A percentile compares a stretch with the other conserved stretches of the same genome.
Evolutionary conservation across 2,329 filamentous ascomycete species (phyloP).

Genomic region (Cryphonectria radicalis): DNA sequence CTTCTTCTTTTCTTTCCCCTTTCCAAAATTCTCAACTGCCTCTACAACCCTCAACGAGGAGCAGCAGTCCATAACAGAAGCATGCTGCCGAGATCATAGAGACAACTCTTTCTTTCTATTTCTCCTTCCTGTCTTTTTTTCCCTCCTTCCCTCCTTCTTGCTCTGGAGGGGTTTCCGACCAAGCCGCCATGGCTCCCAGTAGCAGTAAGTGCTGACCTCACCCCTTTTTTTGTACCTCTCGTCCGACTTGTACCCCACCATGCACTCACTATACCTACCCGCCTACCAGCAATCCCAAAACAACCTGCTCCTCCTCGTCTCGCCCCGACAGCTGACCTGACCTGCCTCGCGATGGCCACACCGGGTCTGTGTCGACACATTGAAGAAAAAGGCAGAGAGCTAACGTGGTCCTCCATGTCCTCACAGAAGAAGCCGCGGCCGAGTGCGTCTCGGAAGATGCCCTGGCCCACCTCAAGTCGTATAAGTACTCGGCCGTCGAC

Average conservation of each 20-base stretch:
- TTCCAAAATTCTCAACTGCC: background rate
- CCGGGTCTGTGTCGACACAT: conserved; percentile 17
- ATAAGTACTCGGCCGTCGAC: conserved; percentile 98
- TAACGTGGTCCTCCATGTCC: conserved; percentile 10
- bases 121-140: background rate
- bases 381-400: background rate
- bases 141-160: background rate
- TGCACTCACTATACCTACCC: background rate
- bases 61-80: conserved; percentile 9
- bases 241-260: conserved; percentile 12
- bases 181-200: conserved; percentile 27
- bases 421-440: conserved; percentile 58
- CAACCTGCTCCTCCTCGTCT: too few relatives aligned
- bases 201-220: conserved; percentile 24
- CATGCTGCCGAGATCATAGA: conserved; percentile 20
- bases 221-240: background rate
- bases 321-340: background rate
- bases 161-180: conserved; percentile 14
- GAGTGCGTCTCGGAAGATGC: conserved; percentile 88
- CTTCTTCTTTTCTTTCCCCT: background rate
- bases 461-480: conserved; percentile 86
- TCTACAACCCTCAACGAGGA: background rate
- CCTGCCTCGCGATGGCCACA: background rate
- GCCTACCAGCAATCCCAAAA: background rate
- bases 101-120: background rate